Evolutionary conservation across 129 eudicot genomes (phyloP), one percentile per base, ranked within the genome.

Genomic region (Arctium minus): DNA sequence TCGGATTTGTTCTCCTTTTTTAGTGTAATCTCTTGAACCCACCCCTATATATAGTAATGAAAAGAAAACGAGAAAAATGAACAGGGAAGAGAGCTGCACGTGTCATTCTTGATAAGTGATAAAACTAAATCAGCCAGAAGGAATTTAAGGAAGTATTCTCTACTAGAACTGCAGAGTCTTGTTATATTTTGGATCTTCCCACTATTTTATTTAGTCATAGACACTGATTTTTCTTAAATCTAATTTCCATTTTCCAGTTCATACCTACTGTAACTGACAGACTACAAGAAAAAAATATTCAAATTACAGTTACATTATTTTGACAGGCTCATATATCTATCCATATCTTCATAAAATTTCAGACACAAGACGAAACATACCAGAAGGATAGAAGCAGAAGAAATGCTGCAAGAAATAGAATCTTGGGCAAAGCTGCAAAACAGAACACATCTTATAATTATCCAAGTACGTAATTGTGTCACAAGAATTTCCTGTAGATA

Each of bases 301-400:
- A 79, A 48, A 36, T 13, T 3, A 60, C 38, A 62, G 22, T 8
- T 36, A 15, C 69, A 15, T 44, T 71, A 82, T 68, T 72, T 56
- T 40, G 60, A 81, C 3, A 65, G 73, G 42, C 46, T 71, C 64
- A 37, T 29, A 62, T 38, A 72, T 74, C 75, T 37, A 79, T 80
- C 80, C 7, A 73, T 70, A 73, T 73, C 15, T 68, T 42, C 73
- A 37, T 18, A 36, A 76, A 84, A 4, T 37, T 18, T 69, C 71
- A 60, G 84, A 73, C 17, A 79, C 83, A 50, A 68, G 46, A 77
- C 72, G 62, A 73, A 50, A 87, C 93, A 69, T 91, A 96, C 99
- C 99, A 96, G 90, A 88, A 96, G 71, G 99, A 96, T 60, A 96
- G 89, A 70, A 96, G 97, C 8, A 96, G 93, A 77, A 96, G 97